phyloP scores from a whole-genome alignment of 139 green algal species.

The Picochlorum sp. region DNA sequence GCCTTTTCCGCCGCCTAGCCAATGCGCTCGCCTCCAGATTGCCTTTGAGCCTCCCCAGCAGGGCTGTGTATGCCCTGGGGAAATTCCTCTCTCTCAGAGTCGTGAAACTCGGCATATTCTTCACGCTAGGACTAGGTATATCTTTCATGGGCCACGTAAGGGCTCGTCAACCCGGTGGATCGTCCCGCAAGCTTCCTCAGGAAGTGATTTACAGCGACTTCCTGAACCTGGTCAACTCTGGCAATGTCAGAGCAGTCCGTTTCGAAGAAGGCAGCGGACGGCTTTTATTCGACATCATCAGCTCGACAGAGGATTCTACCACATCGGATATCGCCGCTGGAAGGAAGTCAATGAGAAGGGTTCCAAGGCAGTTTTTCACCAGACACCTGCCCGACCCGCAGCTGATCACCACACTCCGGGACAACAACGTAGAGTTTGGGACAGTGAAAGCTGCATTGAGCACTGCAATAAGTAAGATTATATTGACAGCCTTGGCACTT shows the following conservation, averaged over 20 bases:
- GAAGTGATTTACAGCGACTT: slow-evolving; percentile 71
- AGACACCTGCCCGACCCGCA: slow-evolving; percentile 27
- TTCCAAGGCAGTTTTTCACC: slow-evolving; percentile 24
- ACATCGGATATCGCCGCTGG: not conserved
- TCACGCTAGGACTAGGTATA: not conserved
- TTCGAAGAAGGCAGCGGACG: slow-evolving; percentile 53
- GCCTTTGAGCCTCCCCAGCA: not conserved
- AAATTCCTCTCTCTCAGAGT: not conserved
- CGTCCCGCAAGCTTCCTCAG: not conserved
- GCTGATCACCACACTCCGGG: slow-evolving; percentile 34
- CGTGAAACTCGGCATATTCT: not conserved
- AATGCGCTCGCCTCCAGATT: not conserved
- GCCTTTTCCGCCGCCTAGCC: slow-evolving; percentile 5
- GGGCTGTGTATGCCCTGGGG: not conserved
- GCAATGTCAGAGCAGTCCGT: slow-evolving; percentile 42
- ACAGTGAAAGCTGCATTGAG: slow-evolving; percentile 19
- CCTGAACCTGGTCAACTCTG: slow-evolving; percentile 45
- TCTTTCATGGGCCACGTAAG: not conserved
- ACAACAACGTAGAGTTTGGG: slow-evolving; percentile 38
- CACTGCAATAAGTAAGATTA: slow-evolving; percentile 14
- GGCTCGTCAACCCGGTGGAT: not conserved
- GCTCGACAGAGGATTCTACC: not conserved
- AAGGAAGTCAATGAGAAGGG: slow-evolving; percentile 1
- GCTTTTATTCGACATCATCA: slow-evolving; percentile 60
- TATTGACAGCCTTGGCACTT: slow-evolving; percentile 37